Evolutionary conservation across 768 basidiomycete genomes (phyloP).

Genomic region (Mycena filopes): DNA sequence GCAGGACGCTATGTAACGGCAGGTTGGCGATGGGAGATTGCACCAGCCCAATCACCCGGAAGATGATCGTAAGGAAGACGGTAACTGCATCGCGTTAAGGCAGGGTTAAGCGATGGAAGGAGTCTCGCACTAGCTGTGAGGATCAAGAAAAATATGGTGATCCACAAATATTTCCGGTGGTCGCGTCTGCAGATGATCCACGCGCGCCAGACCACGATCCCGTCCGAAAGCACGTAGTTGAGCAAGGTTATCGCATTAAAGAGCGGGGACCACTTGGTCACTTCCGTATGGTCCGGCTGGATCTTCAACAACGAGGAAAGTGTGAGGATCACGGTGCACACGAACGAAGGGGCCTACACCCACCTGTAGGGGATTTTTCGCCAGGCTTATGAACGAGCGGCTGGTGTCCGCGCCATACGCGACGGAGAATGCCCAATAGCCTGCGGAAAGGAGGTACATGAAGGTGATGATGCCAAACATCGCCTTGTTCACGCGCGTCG

Average conservation of each 20-base stretch:
- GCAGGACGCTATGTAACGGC: not conserved
- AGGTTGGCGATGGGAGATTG: not conserved
- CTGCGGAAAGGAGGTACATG: constrained; percentile 20
- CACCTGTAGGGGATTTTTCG: not conserved
- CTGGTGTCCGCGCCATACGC: constrained; percentile 16
- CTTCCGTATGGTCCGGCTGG: constrained; percentile 4
- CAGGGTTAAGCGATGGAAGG: not conserved
- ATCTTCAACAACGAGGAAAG: not conserved
- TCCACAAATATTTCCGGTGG: constrained; percentile 3
- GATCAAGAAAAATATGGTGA: constrained; percentile 13
- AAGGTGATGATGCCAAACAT: constrained; percentile 23
- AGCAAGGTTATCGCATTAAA: not conserved
- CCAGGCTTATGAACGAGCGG: not conserved
- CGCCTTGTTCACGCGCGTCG: constrained; percentile 10
- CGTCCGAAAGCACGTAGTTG: constrained; percentile 21
- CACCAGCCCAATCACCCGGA: constrained; percentile 8
- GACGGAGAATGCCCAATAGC: constrained; percentile 12
- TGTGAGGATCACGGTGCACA: no score
- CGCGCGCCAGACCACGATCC: constrained; percentile 27
- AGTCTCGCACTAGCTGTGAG: constrained; percentile 16
- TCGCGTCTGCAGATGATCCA: constrained; percentile 19
- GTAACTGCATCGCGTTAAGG: not conserved
- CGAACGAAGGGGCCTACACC: no score
- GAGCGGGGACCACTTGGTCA: constrained; percentile 26
- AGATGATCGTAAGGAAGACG: constrained; percentile 10